Evolutionary conservation across 495 filamentous ascomycete genomes (phyloP), one percentile per base, ranked within the genome.

Genomic region (Usnea hakonensis): DNA sequence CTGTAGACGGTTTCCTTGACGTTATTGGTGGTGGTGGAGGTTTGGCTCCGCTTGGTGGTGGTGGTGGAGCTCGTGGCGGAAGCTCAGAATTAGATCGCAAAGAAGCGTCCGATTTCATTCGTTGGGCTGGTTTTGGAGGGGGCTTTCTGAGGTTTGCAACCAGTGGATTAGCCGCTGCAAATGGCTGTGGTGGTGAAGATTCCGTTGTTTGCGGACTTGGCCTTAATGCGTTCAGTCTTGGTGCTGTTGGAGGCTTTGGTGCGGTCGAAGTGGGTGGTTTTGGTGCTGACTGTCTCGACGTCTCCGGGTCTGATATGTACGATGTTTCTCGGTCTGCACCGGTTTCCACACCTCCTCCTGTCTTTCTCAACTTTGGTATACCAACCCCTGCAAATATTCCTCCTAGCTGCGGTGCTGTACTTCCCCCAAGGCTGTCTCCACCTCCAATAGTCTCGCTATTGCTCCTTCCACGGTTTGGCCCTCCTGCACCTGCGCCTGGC

Each of bases 311-410:
- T 38, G 90, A 90, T 30, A 87, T 76, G 68, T 96, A 94, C 58
- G 89, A 81, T 28, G 90, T 84, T 53, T 87, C 86, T 67, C 78
- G 82, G 69, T 79, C 87, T 66, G 90, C 91, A 72, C 93, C 93
- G 16, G 94, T 97, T 73, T 95, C 85, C 59, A 98, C 79, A 26
- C 93, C 94, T 32, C 88, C 91, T 36, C 89, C 91, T 14, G 89
- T 85, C 75, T 91, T 96, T 72, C 87, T 86, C 65, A 98, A 70
- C 76, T 96, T 97, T 4, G 94, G 94, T 80, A 97, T 97, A 36
- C 93, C 95, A 14, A 69, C 64, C 36, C 91, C 91, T 11, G 90
- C 91, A 69, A 98, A 95, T 32, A 98, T 74, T 5, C 95, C 94
- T 11, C 79, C 92, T 38, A 98, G 72, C 70, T 97, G 94, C 35